Evolutionary conservation across 1,284 basidiomycete species (phyloP).

Genomic region (Psilocybe mexicana): DNA sequence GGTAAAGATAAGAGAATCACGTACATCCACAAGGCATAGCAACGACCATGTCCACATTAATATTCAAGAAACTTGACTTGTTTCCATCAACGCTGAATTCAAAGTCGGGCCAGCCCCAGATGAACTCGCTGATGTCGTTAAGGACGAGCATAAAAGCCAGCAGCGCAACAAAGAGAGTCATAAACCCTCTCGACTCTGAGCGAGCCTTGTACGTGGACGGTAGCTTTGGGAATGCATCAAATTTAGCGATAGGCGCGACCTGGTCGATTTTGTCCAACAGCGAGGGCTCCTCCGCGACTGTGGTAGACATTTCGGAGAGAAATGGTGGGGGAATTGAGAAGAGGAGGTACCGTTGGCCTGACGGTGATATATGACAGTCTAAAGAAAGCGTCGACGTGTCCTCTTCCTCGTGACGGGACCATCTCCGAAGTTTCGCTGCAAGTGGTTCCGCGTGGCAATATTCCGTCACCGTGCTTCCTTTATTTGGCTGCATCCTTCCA

Average conservation of each 20-base stretch:
- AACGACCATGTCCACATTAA: slow-evolving; percentile 90
- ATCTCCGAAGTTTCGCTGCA: slow-evolving; percentile 3
- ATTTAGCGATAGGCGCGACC: slow-evolving; percentile 55
- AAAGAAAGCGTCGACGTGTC: slow-evolving; percentile 14
- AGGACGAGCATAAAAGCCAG: slow-evolving; percentile 77
- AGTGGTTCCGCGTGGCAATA: background rate
- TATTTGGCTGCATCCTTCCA: background rate
- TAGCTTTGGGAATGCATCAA: slow-evolving; percentile 89
- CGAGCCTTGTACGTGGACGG: slow-evolving; percentile 86
- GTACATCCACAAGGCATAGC: slow-evolving; percentile 91
- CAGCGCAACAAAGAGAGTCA: slow-evolving; percentile 79
- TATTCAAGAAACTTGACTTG: slow-evolving; percentile 62
- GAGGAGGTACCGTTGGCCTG: slow-evolving; percentile 1
- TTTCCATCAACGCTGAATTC: slow-evolving; percentile 82
- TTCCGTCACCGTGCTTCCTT: background rate
- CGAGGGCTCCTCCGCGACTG: slow-evolving; percentile 19
- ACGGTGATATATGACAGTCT: slow-evolving; percentile 8
- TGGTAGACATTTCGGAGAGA: slow-evolving; percentile 9
- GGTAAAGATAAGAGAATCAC: slow-evolving; percentile 31
- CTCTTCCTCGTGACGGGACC: background rate
- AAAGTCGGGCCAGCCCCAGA: slow-evolving; percentile 90
- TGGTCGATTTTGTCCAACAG: slow-evolving; percentile 51
- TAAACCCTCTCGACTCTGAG: slow-evolving; percentile 84
- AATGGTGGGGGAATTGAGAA: slow-evolving; percentile 1
- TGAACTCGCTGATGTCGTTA: slow-evolving; percentile 87